These are phyloP conservation scores for Lactuca saligna DNA, from an alignment of 129 eudicot species.

Conservation along the genomic window DNA sequence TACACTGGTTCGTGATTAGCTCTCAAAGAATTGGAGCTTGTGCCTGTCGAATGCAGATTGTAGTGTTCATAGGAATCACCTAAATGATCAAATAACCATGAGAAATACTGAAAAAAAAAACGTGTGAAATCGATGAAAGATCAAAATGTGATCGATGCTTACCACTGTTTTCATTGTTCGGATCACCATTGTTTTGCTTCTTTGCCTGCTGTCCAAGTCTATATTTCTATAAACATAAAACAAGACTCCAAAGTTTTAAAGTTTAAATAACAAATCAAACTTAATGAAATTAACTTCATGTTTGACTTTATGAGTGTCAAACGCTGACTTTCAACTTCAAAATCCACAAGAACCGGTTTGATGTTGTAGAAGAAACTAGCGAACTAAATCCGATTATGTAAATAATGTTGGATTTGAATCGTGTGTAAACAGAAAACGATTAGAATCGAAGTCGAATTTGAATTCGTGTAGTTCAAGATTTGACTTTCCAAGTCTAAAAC, in stretches of 20 bases:
- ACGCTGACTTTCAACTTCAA: background rate
- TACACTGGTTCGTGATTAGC: conserved; percentile 51
- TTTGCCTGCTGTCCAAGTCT: conserved; percentile 85
- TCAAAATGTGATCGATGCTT: conserved; percentile 23
- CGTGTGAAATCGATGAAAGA: conserved; percentile 5
- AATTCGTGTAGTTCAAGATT: conserved; percentile 1
- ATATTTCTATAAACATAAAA: conserved; percentile 63
- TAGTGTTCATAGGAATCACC: conserved; percentile 60
- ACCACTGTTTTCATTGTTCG: conserved; percentile 61
- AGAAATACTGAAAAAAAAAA: background rate
- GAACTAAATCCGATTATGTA: background rate
- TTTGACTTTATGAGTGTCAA: conserved; percentile 10
- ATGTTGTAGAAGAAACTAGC: background rate
- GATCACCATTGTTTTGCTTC: conserved; percentile 57
- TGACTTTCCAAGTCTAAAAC: conserved; percentile 8
- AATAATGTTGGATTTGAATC: background rate
- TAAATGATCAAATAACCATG: conserved; percentile 1
- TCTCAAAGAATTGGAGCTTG: conserved; percentile 51
- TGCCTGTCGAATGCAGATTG: conserved; percentile 46
- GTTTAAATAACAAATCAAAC: background rate
- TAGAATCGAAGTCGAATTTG: background rate
- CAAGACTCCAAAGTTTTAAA: background rate
- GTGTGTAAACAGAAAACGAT: background rate
- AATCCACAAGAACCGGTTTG: background rate
- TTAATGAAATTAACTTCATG: conserved; percentile 4